Percentiles rank a stretch among this genome's conserved stretches.
Evolutionary conservation across 768 basidiomycete species (phyloP).

Genomic region (Tylopilus balloui): DNA sequence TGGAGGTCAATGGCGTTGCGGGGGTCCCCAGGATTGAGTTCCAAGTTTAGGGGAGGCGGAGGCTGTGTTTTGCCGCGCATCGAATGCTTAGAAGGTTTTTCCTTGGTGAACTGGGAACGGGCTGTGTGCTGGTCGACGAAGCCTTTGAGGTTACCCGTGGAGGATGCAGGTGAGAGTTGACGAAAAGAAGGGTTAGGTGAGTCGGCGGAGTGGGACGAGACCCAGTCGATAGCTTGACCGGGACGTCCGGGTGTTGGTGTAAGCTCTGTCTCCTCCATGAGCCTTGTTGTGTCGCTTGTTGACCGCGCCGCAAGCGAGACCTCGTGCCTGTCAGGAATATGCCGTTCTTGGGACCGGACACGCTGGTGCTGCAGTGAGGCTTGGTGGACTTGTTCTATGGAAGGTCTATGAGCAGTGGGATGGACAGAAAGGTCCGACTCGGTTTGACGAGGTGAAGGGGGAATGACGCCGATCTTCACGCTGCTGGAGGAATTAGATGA

Average conservation of each 20-base stretch:
- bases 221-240: conserved; percentile 16
- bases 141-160: conserved; percentile 29
- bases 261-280: conserved; percentile 24
- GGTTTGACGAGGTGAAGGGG: conserved; percentile 25
- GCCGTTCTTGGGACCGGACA: conserved; percentile 29
- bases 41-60: conserved; percentile 24
- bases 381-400: conserved; percentile 18
- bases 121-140: conserved; percentile 21
- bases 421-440: conserved; percentile 15
- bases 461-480: conserved; percentile 30
- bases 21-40: conserved; percentile 11
- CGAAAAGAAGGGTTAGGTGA: conserved; percentile 14
- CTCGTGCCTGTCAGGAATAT: conserved; percentile 31
- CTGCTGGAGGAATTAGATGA: conserved; percentile 18
- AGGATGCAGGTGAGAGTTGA: conserved; percentile 31
- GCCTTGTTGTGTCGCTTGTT: conserved; percentile 16
- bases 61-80: conserved; percentile 28
- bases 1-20: conserved; percentile 10
- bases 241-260: conserved; percentile 26
- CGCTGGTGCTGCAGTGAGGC: conserved; percentile 24
- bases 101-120: conserved; percentile 5
- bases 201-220: conserved; percentile 1
- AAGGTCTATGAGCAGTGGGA: neutral
- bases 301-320: conserved; percentile 32
- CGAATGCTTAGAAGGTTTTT: conserved; percentile 24